Evolutionary conservation across 2,329 filamentous ascomycete species (phyloP).

Genomic region (Fusarium buxicola): DNA sequence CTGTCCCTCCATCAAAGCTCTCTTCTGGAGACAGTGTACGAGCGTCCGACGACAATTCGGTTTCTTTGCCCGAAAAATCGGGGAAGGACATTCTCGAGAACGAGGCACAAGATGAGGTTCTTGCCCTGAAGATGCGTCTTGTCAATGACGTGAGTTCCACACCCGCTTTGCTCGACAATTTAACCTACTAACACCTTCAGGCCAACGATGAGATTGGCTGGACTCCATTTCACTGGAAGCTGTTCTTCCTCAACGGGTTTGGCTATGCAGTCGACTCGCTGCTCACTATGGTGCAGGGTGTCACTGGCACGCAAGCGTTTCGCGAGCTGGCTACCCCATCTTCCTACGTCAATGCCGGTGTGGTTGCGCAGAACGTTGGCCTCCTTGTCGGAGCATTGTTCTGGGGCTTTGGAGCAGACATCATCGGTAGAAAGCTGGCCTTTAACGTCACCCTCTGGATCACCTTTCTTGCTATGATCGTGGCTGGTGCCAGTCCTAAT

Average conservation of each 20-base stretch:
- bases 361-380: slow-evolving; percentile 16
- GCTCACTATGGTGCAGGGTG: slow-evolving; percentile 11
- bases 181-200: slow-evolving; percentile 28
- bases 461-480: background rate
- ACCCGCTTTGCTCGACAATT: too few relatives aligned
- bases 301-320: slow-evolving; percentile 15
- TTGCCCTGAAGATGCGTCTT: slow-evolving; percentile 75
- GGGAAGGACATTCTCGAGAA: background rate
- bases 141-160: slow-evolving; percentile 69
- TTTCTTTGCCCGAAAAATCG: background rate
- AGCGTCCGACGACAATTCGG: background rate
- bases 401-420: slow-evolving; percentile 30
- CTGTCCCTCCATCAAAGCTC: background rate
- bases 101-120: slow-evolving; percentile 13
- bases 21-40: background rate
- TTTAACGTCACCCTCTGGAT: slow-evolving; percentile 26
- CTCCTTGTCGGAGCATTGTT: slow-evolving; percentile 17
- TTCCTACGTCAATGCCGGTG: slow-evolving; percentile 11
- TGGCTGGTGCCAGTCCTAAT: slow-evolving; percentile 7
- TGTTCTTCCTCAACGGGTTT: slow-evolving; percentile 72
- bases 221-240: slow-evolving; percentile 68
- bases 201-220: slow-evolving; percentile 70
- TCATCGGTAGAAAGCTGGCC: slow-evolving; percentile 18
- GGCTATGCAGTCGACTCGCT: slow-evolving; percentile 50
- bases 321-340: slow-evolving; percentile 10